Evolutionary conservation across 257 asterid species (phyloP).

Genomic region (Penstemon eatonii): DNA sequence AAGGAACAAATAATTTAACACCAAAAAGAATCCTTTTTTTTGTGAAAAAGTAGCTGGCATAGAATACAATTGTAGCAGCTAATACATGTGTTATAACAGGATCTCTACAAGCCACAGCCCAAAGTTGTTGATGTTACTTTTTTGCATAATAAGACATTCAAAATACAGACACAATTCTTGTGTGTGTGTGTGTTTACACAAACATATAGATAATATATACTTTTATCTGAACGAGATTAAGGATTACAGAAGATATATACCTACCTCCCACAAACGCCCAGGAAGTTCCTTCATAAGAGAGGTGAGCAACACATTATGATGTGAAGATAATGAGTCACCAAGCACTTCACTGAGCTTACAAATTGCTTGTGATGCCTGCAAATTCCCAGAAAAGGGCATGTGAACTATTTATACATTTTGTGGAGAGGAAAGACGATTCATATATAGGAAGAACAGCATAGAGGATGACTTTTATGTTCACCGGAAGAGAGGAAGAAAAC

Average conservation of each 20-base stretch:
- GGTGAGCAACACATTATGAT: conserved; percentile 64
- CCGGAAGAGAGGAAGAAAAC: conserved; percentile 7
- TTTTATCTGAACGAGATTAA: conserved; percentile 13
- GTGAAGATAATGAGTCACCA: conserved; percentile 75
- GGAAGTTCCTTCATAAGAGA: conserved; percentile 91
- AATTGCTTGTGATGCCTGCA: conserved; percentile 87
- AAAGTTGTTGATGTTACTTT: conserved; percentile 6
- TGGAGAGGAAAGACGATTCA: conserved; percentile 9
- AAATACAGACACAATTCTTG: too few relatives aligned
- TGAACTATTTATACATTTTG: conserved; percentile 18
- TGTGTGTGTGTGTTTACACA: too few relatives aligned
- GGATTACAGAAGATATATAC: conserved; percentile 20
- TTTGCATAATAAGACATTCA: neutral
- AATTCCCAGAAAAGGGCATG: conserved; percentile 31
- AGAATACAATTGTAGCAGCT: neutral
- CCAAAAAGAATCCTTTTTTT: too few relatives aligned
- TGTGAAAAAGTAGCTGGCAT: neutral
- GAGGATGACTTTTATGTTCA: conserved; percentile 5
- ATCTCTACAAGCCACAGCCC: neutral
- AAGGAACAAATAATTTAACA: conserved; percentile 8
- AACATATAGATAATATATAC: neutral
- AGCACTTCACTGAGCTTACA: conserved; percentile 85
- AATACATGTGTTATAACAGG: too few relatives aligned
- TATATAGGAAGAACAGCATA: conserved; percentile 13
- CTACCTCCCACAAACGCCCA: conserved; percentile 98